Evolutionary conservation across 2,329 filamentous ascomycete species (phyloP).

Genomic region (Cladosporium sp.): DNA sequence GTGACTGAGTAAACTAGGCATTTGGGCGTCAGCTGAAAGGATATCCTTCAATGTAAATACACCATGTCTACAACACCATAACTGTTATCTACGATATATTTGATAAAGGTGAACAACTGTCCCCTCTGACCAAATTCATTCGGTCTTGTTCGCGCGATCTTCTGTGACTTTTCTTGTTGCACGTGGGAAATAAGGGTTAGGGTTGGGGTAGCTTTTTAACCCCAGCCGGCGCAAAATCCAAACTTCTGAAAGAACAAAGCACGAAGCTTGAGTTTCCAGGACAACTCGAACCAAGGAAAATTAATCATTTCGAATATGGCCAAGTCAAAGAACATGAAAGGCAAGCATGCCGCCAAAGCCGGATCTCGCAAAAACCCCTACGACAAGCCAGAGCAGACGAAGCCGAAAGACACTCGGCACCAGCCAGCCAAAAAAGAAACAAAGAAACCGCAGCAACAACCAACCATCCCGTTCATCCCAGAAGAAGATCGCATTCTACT

Average conservation of each 20-base stretch:
- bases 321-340: slow-evolving; percentile 12
- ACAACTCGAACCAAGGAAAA: neutral
- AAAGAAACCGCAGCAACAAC: slow-evolving; percentile 25
- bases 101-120: too few relatives aligned
- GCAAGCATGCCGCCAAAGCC: slow-evolving; percentile 8
- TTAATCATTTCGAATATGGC: neutral
- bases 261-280: neutral
- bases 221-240: neutral
- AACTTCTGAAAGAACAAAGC: neutral
- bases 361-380: slow-evolving; percentile 4
- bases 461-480: slow-evolving; percentile 63
- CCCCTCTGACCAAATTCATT: too few relatives aligned
- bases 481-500: slow-evolving; percentile 66
- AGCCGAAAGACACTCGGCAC: slow-evolving; percentile 5
- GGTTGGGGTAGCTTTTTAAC: neutral
- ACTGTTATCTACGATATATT: too few relatives aligned
- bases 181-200: too few relatives aligned
- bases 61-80: too few relatives aligned
- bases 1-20: slow-evolving; percentile 25
- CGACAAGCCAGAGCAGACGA: slow-evolving; percentile 2
- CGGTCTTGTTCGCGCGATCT: too few relatives aligned
- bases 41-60: too few relatives aligned
- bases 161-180: too few relatives aligned
- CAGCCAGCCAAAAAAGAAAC: slow-evolving; percentile 22
- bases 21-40: too few relatives aligned